phyloP scores from a whole-genome alignment of 83 land plant genomes.

The Thuja plicata region DNA sequence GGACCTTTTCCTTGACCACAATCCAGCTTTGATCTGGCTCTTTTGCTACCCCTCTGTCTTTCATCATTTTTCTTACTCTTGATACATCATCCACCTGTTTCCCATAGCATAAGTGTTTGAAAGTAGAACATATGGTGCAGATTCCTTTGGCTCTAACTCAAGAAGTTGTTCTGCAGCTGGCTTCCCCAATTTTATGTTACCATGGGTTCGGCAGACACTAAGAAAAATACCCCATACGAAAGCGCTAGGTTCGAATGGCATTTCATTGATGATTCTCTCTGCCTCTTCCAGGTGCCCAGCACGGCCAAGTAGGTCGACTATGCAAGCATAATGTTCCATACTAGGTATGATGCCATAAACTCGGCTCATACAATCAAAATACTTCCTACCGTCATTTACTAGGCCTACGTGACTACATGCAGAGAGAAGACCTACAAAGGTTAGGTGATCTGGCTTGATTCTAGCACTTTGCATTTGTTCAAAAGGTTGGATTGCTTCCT shows the following conservation, averaged over 20 bases:
- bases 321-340: slow-evolving; percentile 52
- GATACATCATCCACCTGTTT: slow-evolving; percentile 42
- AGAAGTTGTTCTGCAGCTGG: slow-evolving; percentile 49
- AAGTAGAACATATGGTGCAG: slow-evolving; percentile 48
- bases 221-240: slow-evolving; percentile 63
- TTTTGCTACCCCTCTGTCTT: slow-evolving; percentile 37
- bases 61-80: slow-evolving; percentile 38
- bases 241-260: slow-evolving; percentile 41
- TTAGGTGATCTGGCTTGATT: slow-evolving; percentile 44
- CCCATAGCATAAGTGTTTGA: slow-evolving; percentile 52
- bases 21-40: slow-evolving; percentile 47
- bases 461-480: slow-evolving; percentile 38
- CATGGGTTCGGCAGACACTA: slow-evolving; percentile 49
- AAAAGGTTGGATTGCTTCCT: slow-evolving; percentile 42
- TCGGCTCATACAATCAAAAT: slow-evolving; percentile 49
- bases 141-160: slow-evolving; percentile 52
- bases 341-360: slow-evolving; percentile 40
- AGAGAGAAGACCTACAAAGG: slow-evolving; percentile 54
- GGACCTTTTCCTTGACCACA: slow-evolving; percentile 24
- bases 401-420: slow-evolving; percentile 73
- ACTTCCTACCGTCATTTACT: slow-evolving; percentile 36
- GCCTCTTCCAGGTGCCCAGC: slow-evolving; percentile 55
- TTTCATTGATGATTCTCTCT: slow-evolving; percentile 38
- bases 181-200: slow-evolving; percentile 36
- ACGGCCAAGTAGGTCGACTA: slow-evolving; percentile 52